phyloP scores from a whole-genome alignment of 176 grass and related monocot species.

The Alloteropsis semialata region DNA sequence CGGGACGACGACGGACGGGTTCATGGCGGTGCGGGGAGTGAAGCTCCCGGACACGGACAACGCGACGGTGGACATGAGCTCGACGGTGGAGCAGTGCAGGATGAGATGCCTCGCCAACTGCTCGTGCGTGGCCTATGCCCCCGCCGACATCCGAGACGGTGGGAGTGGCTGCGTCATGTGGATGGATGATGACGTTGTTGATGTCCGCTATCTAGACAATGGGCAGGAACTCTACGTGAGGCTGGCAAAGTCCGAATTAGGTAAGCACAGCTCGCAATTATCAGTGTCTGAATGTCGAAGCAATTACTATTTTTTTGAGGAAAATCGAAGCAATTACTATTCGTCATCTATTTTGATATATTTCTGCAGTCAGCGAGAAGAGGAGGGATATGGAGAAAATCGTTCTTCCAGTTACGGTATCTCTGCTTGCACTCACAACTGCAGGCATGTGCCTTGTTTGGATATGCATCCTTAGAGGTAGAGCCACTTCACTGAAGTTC shows the following conservation, averaged over 20 bases:
- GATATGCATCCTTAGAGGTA: neutral
- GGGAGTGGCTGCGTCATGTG: conserved; percentile 7
- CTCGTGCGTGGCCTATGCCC: conserved; percentile 39
- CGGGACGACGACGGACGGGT: conserved; percentile 6
- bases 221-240: conserved; percentile 9
- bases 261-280: neutral
- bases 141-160: neutral
- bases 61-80: neutral
- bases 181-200: neutral
- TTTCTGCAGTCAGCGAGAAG: neutral
- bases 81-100: conserved; percentile 18
- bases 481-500: neutral
- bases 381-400: neutral
- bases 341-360: neutral
- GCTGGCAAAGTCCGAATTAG: neutral
- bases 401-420: neutral
- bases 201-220: conserved; percentile 9
- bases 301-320: too few species aligned
- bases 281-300: neutral
- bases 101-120: conserved; percentile 32
- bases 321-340: neutral
- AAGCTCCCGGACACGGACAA: conserved; percentile 38
- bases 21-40: neutral
- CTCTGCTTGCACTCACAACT: neutral
- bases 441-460: neutral